Base-by-base conservation (phyloP, 192 early-diverging fungal species). In the Coemansia sp. region DNA sequence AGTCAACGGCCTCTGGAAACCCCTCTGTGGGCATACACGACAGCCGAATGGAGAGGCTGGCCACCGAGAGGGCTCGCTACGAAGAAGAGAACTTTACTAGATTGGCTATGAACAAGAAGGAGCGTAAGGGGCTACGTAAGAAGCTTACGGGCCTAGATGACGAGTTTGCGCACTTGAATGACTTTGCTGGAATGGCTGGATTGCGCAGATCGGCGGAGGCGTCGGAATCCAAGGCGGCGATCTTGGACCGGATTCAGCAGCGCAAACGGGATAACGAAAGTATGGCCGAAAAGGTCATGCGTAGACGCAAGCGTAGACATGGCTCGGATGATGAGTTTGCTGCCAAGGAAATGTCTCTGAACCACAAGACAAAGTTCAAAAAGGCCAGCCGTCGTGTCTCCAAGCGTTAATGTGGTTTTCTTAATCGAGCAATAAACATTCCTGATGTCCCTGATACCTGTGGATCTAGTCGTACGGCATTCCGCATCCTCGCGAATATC, bases 11-110 rank as follows among this genome's bases (percentile, higher is more conserved):
- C 0, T 74, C 82, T n/a, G 91, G 90, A 47, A 86, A 90, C 62
- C 80, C 83, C 44, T 80, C 83, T 2, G 84, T 83, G 23, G 83
- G 79, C 9, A 77, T 83, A 43, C 74, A 19, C 13, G 70, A 83
- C 28, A 74, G 73, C 31, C 78, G 69, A 16, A 65, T 85, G 47
- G 84, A 89, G 63, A 61, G 72, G 28, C 53, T 81, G 50, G 78
- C 83, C 13, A 72, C 74, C 9, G 89, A 94, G 57, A 80, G 84
- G 31, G 71, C 82, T 46, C 57, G 78, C 18, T 94, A 88, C 63
- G 94, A 96, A 65, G 94, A 96, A 59, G 88, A 91, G 16, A 92
- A 94, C 72, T 93, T 93, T 70, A 83, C 85, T 30, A 83, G 94
- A 47, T 65, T 93, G 40, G 70, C 74, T 39, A 40, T 91, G 45